Base-by-base conservation (phyloP, 352 stramenopile species). In the Blastocystis hominis region DNA sequence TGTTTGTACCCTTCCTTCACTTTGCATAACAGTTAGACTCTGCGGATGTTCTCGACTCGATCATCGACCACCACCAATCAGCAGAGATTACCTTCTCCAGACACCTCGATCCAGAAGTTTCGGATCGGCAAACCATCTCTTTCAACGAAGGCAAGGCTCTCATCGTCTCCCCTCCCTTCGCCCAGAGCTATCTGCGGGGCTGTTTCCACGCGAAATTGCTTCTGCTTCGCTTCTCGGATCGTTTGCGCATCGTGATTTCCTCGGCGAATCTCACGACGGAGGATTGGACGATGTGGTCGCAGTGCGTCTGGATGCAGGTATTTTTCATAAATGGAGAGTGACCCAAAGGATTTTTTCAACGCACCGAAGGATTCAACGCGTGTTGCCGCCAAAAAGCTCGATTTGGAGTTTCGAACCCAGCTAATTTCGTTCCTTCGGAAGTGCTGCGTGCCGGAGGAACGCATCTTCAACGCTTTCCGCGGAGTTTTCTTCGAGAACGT, bases 251-350 rank as follows among this genome's bases (percentile, higher is more conserved):
- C 17, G 76, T 86, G 6, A 86, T 86, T 13, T 76, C 59, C 10
- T 76, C 59, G 7, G 40, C 76, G 4, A 86, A 86, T 61, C 63
- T 86, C 4, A 75, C 36, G 34, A 44, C 78, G 36, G 59, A 72
- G 42, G 76, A 86, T 44, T 86, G 76, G 76, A 53, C 38, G 5
- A 6, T 47, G 34, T 86, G 76, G 76, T 78, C 76, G 34, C 76
- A 86, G n/a, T 76, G 63, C 38, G 44, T 86, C 15, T 86, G 76
- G 76, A 86, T 55, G 30, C 76, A 86, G 38, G 69, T 79, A n/a
- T 40, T 20, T 66, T 66, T 15, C 4, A 20, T 40, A 4, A 30
- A 30, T 70, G 24, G 24, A 20, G 9, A 20, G 20, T 79, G 2
- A 40, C 30, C n/a, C 5, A n/a, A 17, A 79, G 53, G 76, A 86